Evolutionary conservation across 2,329 filamentous ascomycete genomes (phyloP).

Genomic region (Dothidotthia symphoricarpi): DNA sequence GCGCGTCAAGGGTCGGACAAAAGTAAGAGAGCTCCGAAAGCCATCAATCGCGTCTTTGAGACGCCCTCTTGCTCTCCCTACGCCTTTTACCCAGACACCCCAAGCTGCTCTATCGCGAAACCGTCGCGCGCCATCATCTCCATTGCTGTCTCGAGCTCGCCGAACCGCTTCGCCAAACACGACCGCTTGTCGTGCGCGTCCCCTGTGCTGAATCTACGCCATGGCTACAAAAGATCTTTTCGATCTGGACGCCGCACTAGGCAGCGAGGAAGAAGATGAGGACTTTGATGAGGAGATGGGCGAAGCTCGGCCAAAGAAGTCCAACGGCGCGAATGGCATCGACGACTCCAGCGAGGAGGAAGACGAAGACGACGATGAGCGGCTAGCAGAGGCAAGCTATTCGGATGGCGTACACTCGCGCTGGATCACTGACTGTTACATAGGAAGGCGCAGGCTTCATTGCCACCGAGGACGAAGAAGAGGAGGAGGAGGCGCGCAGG

Average conservation of each 20-base stretch:
- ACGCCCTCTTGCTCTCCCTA: constrained; percentile 14
- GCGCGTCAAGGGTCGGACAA: no score
- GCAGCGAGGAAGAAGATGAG: constrained; percentile 53
- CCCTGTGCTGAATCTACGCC: constrained; percentile 26
- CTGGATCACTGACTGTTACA: constrained; percentile 14
- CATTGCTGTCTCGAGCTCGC: constrained; percentile 9
- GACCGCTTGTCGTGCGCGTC: constrained; percentile 20
- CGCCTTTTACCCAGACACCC: constrained; percentile 18
- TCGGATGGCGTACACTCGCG: neutral
- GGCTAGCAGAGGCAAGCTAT: constrained; percentile 30
- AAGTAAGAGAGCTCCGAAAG: constrained; percentile 1
- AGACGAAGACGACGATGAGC: constrained; percentile 43
- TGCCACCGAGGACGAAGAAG: constrained; percentile 80
- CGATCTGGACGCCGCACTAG: constrained; percentile 80
- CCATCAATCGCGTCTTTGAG: constrained; percentile 2
- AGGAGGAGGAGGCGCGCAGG: constrained; percentile 56
- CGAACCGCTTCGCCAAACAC: constrained; percentile 9
- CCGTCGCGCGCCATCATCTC: constrained; percentile 13
- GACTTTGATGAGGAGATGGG: constrained; percentile 37
- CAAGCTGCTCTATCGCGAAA: constrained; percentile 11
- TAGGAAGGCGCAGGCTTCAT: constrained; percentile 95
- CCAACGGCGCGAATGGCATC: constrained; percentile 32
- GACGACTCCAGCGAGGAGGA: constrained; percentile 44
- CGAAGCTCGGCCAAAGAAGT: constrained; percentile 22
- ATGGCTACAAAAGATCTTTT: constrained; percentile 63